Percentiles rank a stretch among this genome's conserved stretches.
Evolutionary conservation across 495 filamentous ascomycete species (phyloP).

Genomic region (Aspergillus indologenus): DNA sequence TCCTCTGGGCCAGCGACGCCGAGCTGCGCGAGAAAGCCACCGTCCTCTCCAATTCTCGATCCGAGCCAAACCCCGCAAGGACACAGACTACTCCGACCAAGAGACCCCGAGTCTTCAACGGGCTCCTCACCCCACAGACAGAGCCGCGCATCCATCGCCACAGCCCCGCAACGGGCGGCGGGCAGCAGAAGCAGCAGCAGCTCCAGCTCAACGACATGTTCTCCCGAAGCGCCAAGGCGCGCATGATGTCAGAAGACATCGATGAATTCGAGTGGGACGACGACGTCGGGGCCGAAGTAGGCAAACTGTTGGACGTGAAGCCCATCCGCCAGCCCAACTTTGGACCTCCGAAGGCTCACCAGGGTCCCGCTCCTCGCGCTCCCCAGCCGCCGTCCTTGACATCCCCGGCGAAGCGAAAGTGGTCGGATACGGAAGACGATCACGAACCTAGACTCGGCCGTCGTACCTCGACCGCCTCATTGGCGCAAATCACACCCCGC

Average conservation of each 20-base stretch:
- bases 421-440: constrained; percentile 33
- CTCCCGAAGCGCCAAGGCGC: constrained; percentile 33
- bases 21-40: constrained; percentile 49
- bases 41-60: constrained; percentile 49
- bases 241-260: constrained; percentile 43
- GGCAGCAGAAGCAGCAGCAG: constrained; percentile 3
- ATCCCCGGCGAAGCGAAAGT: constrained; percentile 55
- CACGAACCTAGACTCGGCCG: not conserved
- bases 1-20: constrained; percentile 67
- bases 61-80: constrained; percentile 30
- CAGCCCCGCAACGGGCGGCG: constrained; percentile 7
- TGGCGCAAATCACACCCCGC: not conserved
- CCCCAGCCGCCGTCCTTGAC: not conserved
- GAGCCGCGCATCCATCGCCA: constrained; percentile 20
- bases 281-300: constrained; percentile 5
- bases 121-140: constrained; percentile 39
- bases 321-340: constrained; percentile 26
- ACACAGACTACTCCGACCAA: constrained; percentile 27
- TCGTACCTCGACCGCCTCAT: constrained; percentile 8
- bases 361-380: not conserved
- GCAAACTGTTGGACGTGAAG: constrained; percentile 2
- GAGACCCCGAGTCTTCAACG: constrained; percentile 11
- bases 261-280: constrained; percentile 48
- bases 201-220: constrained; percentile 22
- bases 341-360: constrained; percentile 16